Evolutionary conservation across 345 rosid genomes (phyloP), one percentile per base, ranked within the genome.

Genomic region (Ceriops tagal): DNA sequence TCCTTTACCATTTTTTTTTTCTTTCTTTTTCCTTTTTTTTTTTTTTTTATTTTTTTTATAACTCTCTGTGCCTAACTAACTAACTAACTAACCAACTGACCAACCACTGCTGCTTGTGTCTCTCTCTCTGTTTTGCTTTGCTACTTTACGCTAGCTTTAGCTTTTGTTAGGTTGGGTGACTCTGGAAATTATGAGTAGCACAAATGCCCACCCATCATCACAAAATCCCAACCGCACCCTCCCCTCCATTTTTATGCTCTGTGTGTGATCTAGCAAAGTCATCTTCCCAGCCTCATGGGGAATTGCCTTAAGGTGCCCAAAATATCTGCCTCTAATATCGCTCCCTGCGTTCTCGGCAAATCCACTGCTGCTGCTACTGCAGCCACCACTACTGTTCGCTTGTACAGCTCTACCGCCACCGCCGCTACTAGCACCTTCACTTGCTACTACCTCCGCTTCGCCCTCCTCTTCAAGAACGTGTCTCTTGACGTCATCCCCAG

Each of bases 391-490:
- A 35, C 70, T 22, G 87, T 82, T 55, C 76, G 64, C 10, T 55
- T 87, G 30, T 59, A 32, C 67, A 85, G 90, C 56, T 77, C 83
- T 16, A 9, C 83, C 1, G 4, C 51, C 22, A 7, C 59, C 59
- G 18, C 28, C 16, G 30, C 26, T 5, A 56, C 69, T 60, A 76
- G 84, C 67, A 55, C 71, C 1, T 64, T 69, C 65, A 79, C 89
- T 0, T 52, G 75, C 3, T 89, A 87, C 66, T 89, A 85, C 59
- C 28, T 87, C 74, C 89, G 87, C 2, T 80, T 80, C 60, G 92
- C 89, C 4, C 85, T 87, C 30, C 83, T 81, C 19, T 85, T 78
- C 76, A 89, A 89, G 62, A 73, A 69, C 10, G 70, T 80, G 6
- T 55, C 80, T 16, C 78, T 85, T 58, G 81, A 84, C 11, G 77